These are phyloP conservation scores for Nephelium lappaceum DNA, from an alignment of 345 rosid genomes.

Conservation along the genomic window DNA sequence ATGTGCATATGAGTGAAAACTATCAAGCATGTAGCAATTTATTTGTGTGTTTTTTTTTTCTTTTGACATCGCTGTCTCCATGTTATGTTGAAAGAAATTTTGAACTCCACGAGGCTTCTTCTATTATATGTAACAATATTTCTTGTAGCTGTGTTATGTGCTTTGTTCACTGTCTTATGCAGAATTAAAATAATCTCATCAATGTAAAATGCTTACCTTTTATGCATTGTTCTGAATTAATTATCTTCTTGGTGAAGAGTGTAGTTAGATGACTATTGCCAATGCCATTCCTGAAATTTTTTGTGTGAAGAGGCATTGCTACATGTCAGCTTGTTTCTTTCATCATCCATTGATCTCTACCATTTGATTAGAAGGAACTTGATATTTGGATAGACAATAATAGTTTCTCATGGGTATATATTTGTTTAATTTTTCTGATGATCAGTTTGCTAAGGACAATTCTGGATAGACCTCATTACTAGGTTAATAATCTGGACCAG, in stretches of 20 bases:
- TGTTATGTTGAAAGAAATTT: neutral
- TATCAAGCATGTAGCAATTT: no score
- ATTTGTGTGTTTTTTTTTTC: no score
- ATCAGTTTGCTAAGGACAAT: neutral
- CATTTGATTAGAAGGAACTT: neutral
- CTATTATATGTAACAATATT: neutral
- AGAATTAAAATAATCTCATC: neutral
- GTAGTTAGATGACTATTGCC: constrained; percentile 1
- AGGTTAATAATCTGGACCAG: neutral
- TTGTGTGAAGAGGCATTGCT: constrained; percentile 5
- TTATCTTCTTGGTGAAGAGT: neutral
- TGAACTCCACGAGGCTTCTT: neutral
- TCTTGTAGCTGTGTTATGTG: neutral
- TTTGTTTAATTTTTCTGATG: neutral
- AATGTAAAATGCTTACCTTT: neutral
- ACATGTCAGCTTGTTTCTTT: neutral
- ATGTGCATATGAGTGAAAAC: neutral
- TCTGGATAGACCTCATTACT: neutral
- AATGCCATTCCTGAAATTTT: neutral
- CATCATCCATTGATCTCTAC: neutral
- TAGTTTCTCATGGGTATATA: neutral
- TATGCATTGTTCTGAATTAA: neutral
- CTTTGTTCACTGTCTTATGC: neutral
- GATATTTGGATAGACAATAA: neutral
- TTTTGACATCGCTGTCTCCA: neutral